These are phyloP conservation scores for Paramecium biaurelia DNA, from an alignment of 73 alveolate species.

Conservation along the genomic window DNA sequence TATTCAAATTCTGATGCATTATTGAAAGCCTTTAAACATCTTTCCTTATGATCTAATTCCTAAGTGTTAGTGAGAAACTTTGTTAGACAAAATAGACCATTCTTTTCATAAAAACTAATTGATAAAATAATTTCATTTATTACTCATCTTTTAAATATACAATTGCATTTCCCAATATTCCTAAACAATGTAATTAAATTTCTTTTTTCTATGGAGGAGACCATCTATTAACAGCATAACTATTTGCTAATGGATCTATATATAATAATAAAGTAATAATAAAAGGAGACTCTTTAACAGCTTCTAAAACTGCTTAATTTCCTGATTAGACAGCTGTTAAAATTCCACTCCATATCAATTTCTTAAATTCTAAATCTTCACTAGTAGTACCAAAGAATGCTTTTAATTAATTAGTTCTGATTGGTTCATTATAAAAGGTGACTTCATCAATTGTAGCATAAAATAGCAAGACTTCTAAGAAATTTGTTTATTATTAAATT, in stretches of 20 bases:
- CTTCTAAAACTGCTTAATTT: conserved; percentile 52
- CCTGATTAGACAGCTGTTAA: conserved; percentile 68
- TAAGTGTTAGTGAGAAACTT: conserved; percentile 55
- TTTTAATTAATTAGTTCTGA: conserved; percentile 74
- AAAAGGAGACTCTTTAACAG: conserved; percentile 77
- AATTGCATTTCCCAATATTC: conserved; percentile 58
- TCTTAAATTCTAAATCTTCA: conserved; percentile 96
- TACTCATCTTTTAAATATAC: conserved; percentile 62
- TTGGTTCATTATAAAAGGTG: conserved; percentile 64
- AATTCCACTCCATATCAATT: conserved; percentile 91
- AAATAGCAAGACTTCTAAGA: conserved; percentile 84
- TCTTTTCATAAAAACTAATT: conserved; percentile 56
- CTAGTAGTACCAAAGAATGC: conserved; percentile 90
- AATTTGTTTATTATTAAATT: conserved; percentile 70
- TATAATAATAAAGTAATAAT: conserved; percentile 85
- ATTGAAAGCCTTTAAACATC: conserved; percentile 58
- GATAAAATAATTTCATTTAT: neutral
- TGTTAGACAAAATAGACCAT: conserved; percentile 56
- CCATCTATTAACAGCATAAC: conserved; percentile 90
- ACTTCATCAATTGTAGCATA: conserved; percentile 95
- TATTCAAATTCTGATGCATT: conserved; percentile 60
- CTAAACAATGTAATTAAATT: conserved; percentile 83
- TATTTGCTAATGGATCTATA: conserved; percentile 85
- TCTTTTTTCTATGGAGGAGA: conserved; percentile 93
- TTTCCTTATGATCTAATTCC: conserved; percentile 60